Conservation (phyloP, 371 early-diverging fungal genomes). For the Coemansia sp. region DNA sequence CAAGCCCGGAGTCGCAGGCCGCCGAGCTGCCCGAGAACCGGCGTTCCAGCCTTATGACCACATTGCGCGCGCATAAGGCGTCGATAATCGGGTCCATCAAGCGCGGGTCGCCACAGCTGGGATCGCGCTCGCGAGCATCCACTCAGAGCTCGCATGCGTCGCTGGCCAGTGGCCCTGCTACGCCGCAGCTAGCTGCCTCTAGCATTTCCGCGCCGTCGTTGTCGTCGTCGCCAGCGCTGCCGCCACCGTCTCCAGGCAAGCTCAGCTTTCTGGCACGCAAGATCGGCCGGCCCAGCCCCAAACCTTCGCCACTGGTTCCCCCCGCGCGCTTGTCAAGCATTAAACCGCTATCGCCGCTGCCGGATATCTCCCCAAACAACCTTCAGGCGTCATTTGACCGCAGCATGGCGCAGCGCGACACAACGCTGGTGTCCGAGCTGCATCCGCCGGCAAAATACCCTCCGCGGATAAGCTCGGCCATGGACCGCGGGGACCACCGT, state of each 20-base stretch:
- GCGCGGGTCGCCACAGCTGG: conserved; percentile 18
- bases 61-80: conserved; percentile 37
- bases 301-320: conserved; percentile 5
- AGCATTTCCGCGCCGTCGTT: neutral
- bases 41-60: conserved; percentile 14
- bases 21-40: conserved; percentile 12
- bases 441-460: conserved; percentile 1
- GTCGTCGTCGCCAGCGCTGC: too few relatives aligned
- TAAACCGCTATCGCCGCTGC: conserved; percentile 38
- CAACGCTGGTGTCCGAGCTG: conserved; percentile 12
- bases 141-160: conserved; percentile 11
- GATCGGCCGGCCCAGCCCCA: neutral
- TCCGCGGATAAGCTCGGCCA: conserved; percentile 27
- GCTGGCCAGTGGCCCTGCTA: neutral
- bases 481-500: neutral
- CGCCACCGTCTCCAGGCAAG: conserved; percentile 2
- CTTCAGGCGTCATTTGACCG: conserved; percentile 47
- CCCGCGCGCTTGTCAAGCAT: conserved; percentile 21
- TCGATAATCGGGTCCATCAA: conserved; percentile 41
- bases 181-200: neutral
- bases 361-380: conserved; percentile 43
- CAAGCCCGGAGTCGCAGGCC: conserved; percentile 38
- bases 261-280: conserved; percentile 8
- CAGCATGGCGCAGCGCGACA: conserved; percentile 34
- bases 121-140: conserved; percentile 7